Conservation (phyloP, 108 stramenopile species). For the Fragilariopsis cylindrus region DNA sequence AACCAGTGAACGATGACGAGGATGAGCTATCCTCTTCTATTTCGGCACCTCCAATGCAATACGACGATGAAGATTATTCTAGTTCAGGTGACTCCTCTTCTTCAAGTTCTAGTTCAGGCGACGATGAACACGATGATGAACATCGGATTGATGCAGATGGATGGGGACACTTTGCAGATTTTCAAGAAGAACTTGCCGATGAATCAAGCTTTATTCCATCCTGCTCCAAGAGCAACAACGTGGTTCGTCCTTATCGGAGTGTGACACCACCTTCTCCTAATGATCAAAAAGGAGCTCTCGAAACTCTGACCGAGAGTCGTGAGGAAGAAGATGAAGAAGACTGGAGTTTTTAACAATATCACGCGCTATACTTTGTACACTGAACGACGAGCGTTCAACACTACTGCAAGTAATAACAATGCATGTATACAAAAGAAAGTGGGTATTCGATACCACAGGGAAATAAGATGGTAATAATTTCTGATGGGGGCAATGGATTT, state of each 20-base stretch:
- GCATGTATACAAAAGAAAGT: too few relatives aligned
- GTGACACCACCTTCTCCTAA: not conserved
- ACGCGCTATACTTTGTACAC: too few relatives aligned
- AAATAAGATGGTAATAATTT: too few relatives aligned
- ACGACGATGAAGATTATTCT: not conserved
- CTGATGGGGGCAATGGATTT: too few relatives aligned
- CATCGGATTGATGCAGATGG: not conserved
- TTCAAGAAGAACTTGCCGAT: conserved; percentile 25
- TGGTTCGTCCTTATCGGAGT: not conserved
- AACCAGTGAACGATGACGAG: not conserved
- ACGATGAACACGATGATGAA: not conserved
- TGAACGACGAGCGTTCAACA: too few relatives aligned
- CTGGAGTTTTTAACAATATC: conserved; percentile 5
- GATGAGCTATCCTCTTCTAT: not conserved
- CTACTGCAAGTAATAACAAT: too few relatives aligned
- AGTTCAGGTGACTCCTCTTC: not conserved
- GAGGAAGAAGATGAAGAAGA: conserved; percentile 14
- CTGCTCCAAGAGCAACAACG: not conserved
- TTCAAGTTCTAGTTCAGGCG: not conserved
- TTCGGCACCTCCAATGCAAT: not conserved
- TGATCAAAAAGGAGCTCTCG: not conserved
- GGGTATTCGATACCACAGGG: too few relatives aligned
- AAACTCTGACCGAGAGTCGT: conserved; percentile 6
- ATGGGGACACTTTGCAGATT: conserved; percentile 35
- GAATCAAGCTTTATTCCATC: conserved; percentile 24